A percentile compares a stretch with the other conserved stretches of the same genome.
Evolutionary conservation across 1,139 yeast genomes (phyloP).

Genomic region (Pneumocystis carinii): DNA sequence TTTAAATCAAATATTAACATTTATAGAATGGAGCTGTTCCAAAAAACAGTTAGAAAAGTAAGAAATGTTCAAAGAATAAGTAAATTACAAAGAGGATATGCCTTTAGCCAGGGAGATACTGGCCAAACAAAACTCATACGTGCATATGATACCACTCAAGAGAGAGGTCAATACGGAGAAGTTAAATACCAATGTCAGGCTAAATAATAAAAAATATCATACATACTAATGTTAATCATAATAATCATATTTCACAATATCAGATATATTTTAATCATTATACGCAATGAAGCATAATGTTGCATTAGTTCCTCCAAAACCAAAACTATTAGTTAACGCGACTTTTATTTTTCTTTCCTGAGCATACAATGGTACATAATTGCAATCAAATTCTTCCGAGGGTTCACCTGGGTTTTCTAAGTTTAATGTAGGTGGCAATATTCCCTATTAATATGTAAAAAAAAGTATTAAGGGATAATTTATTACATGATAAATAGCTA

Average conservation of each 20-base stretch:
- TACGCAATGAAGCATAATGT: slow-evolving; percentile 27
- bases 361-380: slow-evolving; percentile 43
- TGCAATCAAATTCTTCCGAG: slow-evolving; percentile 34
- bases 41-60: slow-evolving; percentile 89
- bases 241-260: not conserved
- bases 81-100: slow-evolving; percentile 86
- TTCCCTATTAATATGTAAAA: slow-evolving; percentile 7
- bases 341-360: slow-evolving; percentile 30
- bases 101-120: slow-evolving; percentile 90
- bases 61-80: slow-evolving; percentile 97
- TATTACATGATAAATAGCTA: slow-evolving; percentile 40
- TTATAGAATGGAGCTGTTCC: slow-evolving; percentile 77
- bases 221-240: not conserved
- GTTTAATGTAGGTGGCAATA: slow-evolving; percentile 71
- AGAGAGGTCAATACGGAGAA: slow-evolving; percentile 41
- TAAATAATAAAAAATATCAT: not conserved
- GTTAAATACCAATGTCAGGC: slow-evolving; percentile 14
- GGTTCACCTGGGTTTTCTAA: slow-evolving; percentile 36
- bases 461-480: not conserved
- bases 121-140: slow-evolving; percentile 85
- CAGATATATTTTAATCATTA: not conserved
- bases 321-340: slow-evolving; percentile 82
- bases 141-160: slow-evolving; percentile 79
- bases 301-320: slow-evolving; percentile 90
- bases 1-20: not conserved